Base-by-base conservation (phyloP, 140 eudicot genomes). In the Senecio squalidus region DNA sequence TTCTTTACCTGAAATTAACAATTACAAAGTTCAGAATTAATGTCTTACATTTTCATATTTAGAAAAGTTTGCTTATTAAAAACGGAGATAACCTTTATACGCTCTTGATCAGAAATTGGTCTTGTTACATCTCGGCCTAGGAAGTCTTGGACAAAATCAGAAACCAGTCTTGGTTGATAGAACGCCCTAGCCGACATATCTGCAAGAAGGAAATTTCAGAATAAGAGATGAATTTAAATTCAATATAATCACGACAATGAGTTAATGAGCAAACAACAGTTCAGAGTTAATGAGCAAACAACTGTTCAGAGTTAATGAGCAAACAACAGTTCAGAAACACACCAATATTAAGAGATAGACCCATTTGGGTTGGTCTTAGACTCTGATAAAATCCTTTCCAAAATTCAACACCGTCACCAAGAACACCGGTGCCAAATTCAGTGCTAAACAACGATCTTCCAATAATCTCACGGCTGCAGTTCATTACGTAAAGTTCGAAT, bases 381-480 rank as follows among this genome's bases (percentile, higher is more conserved):
- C 96, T 87, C 41, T 88, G 96, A 43, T 88, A 88, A 34, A 66
- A 92, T 0, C 96, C 98, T 51, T 75, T 84, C 96, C 96, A 92
- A 20, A 20, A 87, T 43, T 84, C 87, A 0, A 92, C 21, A 0
- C 96, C 98, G 33, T 73, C 79, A 0, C 81, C 95, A 4, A 88
- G 83, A 1, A 24, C 34, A 14, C 93, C 98, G 4, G 9, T 10
- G 0, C 80, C 79, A 30, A 84, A 72, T 0, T 18, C 29, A 0
- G 72, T 30, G 31, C 54, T 21, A 33, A 92, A 92, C 34, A 92
- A 71, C 0, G 98, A 88, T 28, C 96, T 76, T 10, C 98, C 98
- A 28, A 92, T 66, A 7, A 78, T 76, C 41, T 50, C 78, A 56
- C 77, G 77, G 0, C 98, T 92, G 74, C 64, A 76, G 28, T 38